phyloP scores from a whole-genome alignment of 495 filamentous ascomycete genomes.

The Tuber aestivum region DNA sequence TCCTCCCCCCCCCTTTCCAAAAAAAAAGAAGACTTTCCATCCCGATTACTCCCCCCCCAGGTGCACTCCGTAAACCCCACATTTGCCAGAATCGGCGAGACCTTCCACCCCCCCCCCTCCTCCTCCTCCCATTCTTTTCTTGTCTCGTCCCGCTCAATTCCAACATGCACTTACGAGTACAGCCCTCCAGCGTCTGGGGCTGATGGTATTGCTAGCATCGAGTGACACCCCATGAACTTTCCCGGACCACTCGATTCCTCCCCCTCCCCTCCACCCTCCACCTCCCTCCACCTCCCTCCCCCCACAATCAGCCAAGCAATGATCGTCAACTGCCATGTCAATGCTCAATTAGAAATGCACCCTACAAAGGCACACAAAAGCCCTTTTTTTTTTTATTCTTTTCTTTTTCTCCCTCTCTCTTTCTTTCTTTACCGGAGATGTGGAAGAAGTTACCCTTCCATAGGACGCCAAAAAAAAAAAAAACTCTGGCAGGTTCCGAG shows the following conservation, averaged over 20 bases:
- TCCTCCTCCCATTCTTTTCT: not conserved
- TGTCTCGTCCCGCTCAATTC: not conserved
- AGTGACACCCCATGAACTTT: not conserved
- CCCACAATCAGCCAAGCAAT: too few relatives aligned
- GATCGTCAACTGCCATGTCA: not conserved
- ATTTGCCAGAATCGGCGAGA: not conserved
- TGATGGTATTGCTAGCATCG: not conserved
- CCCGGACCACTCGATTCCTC: not conserved
- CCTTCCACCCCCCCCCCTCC: too few relatives aligned
- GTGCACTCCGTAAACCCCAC: not conserved
- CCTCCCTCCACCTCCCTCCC: too few relatives aligned
- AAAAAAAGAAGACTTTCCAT: too few relatives aligned
- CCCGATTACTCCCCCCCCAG: too few relatives aligned
- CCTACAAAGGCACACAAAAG: not conserved
- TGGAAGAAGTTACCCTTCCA: not conserved
- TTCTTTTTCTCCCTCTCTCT: not conserved
- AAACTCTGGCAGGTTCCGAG: not conserved
- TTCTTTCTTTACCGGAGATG: not conserved
- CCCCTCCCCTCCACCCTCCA: too few relatives aligned
- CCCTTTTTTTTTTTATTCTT: not conserved
- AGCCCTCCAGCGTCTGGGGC: not conserved
- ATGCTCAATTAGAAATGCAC: not conserved
- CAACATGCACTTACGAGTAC: not conserved
- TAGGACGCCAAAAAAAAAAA: too few relatives aligned
- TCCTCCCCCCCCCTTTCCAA: too few relatives aligned